phyloP scores from a whole-genome alignment of 2,329 filamentous ascomycete species.

The Drechslerella coelobrocha region DNA sequence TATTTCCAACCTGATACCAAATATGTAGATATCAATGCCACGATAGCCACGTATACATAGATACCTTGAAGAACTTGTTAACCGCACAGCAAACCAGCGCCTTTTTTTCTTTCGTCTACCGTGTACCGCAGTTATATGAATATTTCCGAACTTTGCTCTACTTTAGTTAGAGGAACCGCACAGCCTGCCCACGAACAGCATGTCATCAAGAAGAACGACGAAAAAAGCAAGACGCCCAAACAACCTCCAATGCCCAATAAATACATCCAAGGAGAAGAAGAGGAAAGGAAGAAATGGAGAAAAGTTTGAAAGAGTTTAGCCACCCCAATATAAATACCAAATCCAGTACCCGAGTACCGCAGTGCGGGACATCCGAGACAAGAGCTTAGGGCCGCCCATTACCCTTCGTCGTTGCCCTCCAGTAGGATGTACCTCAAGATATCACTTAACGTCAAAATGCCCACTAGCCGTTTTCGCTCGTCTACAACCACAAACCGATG shows the following conservation, averaged over 20 bases:
- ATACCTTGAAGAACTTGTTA: too few species aligned
- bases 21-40: too few species aligned
- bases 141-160: too few species aligned
- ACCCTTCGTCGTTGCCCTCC: constrained; percentile 62
- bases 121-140: background rate
- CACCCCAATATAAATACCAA: too few species aligned
- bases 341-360: too few species aligned
- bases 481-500: constrained; percentile 93
- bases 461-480: constrained; percentile 82
- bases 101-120: background rate
- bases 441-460: constrained; percentile 91
- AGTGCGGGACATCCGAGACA: too few species aligned
- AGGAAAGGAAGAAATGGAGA: background rate
- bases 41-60: too few species aligned
- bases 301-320: too few species aligned
- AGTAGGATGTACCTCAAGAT: constrained; percentile 94
- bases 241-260: constrained; percentile 42
- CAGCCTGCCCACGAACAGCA: too few species aligned
- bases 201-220: background rate
- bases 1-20: too few species aligned
- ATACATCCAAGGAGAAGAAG: constrained; percentile 16
- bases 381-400: background rate
- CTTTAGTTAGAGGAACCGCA: too few species aligned
- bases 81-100: background rate
- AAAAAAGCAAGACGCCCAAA: constrained; percentile 42